phyloP scores from a whole-genome alignment of 2,329 filamentous ascomycete species.

The Nemania sp. region DNA sequence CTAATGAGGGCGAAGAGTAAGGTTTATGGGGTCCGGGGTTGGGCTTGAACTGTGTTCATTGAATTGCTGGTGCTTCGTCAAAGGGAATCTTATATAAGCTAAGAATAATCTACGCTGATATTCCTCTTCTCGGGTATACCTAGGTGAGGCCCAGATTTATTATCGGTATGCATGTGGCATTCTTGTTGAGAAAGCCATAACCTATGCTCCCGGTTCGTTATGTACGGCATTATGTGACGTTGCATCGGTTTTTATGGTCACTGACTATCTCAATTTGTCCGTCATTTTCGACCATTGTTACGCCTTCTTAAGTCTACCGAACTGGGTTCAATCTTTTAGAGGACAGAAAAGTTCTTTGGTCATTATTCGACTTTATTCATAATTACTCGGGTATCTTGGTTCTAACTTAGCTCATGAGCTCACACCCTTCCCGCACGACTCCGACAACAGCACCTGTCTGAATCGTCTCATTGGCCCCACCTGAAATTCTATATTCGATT shows the following conservation, averaged over 20 bases:
- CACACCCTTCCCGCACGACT: slow-evolving; percentile 86
- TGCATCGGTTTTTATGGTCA: neutral
- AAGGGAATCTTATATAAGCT: too few relatives aligned
- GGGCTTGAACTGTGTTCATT: too few relatives aligned
- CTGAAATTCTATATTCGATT: slow-evolving; percentile 90
- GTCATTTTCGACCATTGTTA: too few relatives aligned
- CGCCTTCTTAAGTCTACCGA: neutral
- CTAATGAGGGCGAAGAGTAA: neutral
- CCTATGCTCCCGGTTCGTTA: neutral
- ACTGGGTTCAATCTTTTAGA: neutral
- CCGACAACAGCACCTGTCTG: slow-evolving; percentile 95
- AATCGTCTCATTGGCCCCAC: slow-evolving; percentile 85
- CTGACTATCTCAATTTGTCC: neutral
- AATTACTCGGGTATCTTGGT: slow-evolving; percentile 28
- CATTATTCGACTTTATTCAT: slow-evolving; percentile 10
- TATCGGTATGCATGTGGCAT: neutral
- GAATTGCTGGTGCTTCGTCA: too few relatives aligned
- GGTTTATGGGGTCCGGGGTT: too few relatives aligned
- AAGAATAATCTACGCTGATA: too few relatives aligned
- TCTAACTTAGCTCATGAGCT: slow-evolving; percentile 64
- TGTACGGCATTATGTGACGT: neutral
- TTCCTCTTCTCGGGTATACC: too few relatives aligned
- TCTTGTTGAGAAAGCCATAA: neutral
- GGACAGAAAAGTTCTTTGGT: neutral
- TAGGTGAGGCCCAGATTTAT: too few relatives aligned